Base-by-base conservation (phyloP, 2,329 filamentous ascomycete genomes). In the Diaporthe helianthi region DNA sequence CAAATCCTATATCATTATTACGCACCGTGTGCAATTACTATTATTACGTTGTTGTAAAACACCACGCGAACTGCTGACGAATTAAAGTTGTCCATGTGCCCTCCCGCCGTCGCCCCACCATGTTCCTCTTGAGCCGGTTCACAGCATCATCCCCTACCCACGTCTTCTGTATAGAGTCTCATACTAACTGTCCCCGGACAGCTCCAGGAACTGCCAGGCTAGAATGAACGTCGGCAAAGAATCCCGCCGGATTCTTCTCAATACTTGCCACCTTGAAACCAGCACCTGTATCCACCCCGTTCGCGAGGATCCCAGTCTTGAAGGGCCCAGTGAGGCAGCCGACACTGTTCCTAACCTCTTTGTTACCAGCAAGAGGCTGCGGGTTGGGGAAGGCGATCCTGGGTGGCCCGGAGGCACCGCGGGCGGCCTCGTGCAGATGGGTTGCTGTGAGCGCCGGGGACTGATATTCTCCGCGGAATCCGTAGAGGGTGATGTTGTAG, bases 161-260 rank as follows among this genome's bases (percentile, higher is more conserved):
- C 19, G 2, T 38, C 36, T 8, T 38, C 13, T 46, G 5, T 3
- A 5, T 6, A 22, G 3, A 2, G 22, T 0, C 2, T 47, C 12
- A 61, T 10, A 41, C 41, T 15, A 83, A 67, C 73, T 86, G 84
- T 13, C 83, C 84, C 66, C 84, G 76, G 19, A 85, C 81, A 60
- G 83, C 84, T 60, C 84, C 84, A 46, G 81, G 76, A 1, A 80
- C 73, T 61, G 80, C 83, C 19, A 78, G 68, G 22, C 71, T 76
- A 9, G 83, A 83, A 73, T 86, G 84, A 10, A 78, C 76, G 75
- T 86, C 84, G 24, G 81, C 79, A 75, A 85, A 85, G 80, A 85
- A 86, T 4, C 73, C 80, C 2, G 72, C 74, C 1, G 84, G 83
- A 72, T 85, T 83, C 3, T 75, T 79, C 75, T 85, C 83, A 69